Conservation (phyloP, 805 yeast genomes). For the Barnettozyma californica region DNA sequence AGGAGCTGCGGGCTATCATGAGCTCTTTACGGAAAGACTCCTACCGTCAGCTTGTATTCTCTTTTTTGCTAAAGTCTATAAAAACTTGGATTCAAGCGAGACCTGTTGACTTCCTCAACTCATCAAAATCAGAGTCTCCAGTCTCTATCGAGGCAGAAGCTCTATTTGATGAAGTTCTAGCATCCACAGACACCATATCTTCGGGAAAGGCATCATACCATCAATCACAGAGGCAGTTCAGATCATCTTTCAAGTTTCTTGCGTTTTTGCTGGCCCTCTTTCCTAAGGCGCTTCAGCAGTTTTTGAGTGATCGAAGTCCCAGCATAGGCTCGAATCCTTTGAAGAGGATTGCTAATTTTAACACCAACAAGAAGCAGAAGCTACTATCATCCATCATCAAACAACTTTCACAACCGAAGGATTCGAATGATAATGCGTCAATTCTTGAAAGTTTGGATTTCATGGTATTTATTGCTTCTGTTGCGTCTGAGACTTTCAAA, state of each 20-base stretch:
- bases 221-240: constrained; percentile 19
- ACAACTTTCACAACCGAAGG: constrained; percentile 17
- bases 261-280: constrained; percentile 30
- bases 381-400: constrained; percentile 16
- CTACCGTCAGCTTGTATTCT: constrained; percentile 40
- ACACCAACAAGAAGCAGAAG: constrained; percentile 21
- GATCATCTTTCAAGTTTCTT: constrained; percentile 29
- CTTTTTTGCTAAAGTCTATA: constrained; percentile 41
- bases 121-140: constrained; percentile 18
- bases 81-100: constrained; percentile 46
- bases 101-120: constrained; percentile 38
- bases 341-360: constrained; percentile 21
- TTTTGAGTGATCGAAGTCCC: constrained; percentile 5
- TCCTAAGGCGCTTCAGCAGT: constrained; percentile 28
- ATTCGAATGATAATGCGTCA: constrained; percentile 18
- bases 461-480: constrained; percentile 27
- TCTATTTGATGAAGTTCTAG: constrained; percentile 32
- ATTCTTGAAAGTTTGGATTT: constrained; percentile 27
- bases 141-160: constrained; percentile 27
- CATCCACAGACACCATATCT: constrained; percentile 23
- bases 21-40: constrained; percentile 36
- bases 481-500: constrained; percentile 28
- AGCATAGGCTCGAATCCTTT: constrained; percentile 9
- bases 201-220: constrained; percentile 4
- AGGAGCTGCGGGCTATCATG: constrained; percentile 33